Evolutionary conservation across 495 filamentous ascomycete genomes (phyloP).

Genomic region (Neurospora tetraspora): DNA sequence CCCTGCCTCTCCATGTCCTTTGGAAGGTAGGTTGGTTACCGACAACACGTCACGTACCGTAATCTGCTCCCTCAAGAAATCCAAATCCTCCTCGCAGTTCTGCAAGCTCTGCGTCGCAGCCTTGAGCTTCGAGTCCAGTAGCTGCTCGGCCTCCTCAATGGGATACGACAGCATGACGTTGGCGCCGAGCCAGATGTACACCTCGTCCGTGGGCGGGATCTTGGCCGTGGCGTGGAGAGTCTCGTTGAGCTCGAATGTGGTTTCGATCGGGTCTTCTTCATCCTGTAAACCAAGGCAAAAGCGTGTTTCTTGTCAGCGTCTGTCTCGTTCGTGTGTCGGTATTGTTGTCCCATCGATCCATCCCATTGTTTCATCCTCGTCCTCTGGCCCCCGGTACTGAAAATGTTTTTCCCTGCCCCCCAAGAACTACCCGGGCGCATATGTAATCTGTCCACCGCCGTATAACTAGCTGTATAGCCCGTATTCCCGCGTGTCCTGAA

Average conservation of each 20-base stretch:
- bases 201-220: slow-evolving; percentile 76
- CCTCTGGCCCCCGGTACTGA: background rate
- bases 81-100: slow-evolving; percentile 92
- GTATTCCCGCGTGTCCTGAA: background rate
- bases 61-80: slow-evolving; percentile 93
- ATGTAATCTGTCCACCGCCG: background rate
- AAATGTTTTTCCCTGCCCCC: background rate
- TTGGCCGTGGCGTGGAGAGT: slow-evolving; percentile 85
- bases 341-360: background rate
- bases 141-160: slow-evolving; percentile 69
- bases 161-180: slow-evolving; percentile 98
- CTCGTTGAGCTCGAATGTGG: slow-evolving; percentile 93
- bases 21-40: background rate
- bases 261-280: slow-evolving; percentile 61
- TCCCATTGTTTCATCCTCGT: background rate
- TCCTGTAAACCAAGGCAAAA: slow-evolving; percentile 12
- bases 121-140: slow-evolving; percentile 69
- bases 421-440: background rate
- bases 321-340: background rate
- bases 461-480: background rate
- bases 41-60: slow-evolving; percentile 49
- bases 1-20: background rate
- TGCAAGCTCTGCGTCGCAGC: slow-evolving; percentile 66
- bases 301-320: background rate
- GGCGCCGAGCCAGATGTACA: slow-evolving; percentile 93